A percentile compares a stretch with the other conserved stretches of the same genome.
Evolutionary conservation across 2,329 filamentous ascomycete species (phyloP).

Genomic region (Gremmenia infestans): DNA sequence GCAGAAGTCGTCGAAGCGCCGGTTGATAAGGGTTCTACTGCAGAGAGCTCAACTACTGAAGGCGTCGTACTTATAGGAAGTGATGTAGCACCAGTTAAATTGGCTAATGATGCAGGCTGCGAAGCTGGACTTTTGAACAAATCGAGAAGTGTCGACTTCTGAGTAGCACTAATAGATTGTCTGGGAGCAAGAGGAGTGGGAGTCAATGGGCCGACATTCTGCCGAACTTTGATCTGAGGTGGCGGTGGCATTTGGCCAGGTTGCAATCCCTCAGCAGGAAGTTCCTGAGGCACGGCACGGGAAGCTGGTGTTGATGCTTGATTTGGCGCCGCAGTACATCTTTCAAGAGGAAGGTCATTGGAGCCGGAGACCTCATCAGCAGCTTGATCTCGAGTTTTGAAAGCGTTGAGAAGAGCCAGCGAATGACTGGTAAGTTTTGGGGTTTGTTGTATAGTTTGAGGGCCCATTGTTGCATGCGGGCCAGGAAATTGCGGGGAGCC

Average conservation of each 20-base stretch:
- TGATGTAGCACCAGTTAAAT: slow-evolving; percentile 15
- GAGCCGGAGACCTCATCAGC: slow-evolving; percentile 5
- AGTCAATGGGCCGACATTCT: slow-evolving; percentile 5
- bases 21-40: slow-evolving; percentile 25
- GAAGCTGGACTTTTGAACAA: slow-evolving; percentile 29
- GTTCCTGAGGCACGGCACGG: slow-evolving; percentile 23
- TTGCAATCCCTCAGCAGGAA: slow-evolving; percentile 23
- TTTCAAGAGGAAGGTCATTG: slow-evolving; percentile 17
- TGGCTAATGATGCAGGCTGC: slow-evolving; percentile 13
- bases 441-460: slow-evolving; percentile 18
- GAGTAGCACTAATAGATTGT: slow-evolving; percentile 23
- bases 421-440: slow-evolving; percentile 39
- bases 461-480: slow-evolving; percentile 25
- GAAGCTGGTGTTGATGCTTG: slow-evolving; percentile 7
- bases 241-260: neutral
- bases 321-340: slow-evolving; percentile 9
- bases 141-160: slow-evolving; percentile 27
- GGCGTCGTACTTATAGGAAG: slow-evolving; percentile 23
- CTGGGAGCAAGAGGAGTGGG: slow-evolving; percentile 14
- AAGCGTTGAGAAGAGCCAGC: slow-evolving; percentile 41
- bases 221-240: slow-evolving; percentile 6
- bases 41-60: slow-evolving; percentile 31
- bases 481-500: slow-evolving; percentile 25
- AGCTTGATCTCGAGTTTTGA: slow-evolving; percentile 32
- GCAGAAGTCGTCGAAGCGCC: slow-evolving; percentile 16